Evolutionary conservation across 2,329 filamentous ascomycete species (phyloP).

Genomic region (Fusarium albidum): DNA sequence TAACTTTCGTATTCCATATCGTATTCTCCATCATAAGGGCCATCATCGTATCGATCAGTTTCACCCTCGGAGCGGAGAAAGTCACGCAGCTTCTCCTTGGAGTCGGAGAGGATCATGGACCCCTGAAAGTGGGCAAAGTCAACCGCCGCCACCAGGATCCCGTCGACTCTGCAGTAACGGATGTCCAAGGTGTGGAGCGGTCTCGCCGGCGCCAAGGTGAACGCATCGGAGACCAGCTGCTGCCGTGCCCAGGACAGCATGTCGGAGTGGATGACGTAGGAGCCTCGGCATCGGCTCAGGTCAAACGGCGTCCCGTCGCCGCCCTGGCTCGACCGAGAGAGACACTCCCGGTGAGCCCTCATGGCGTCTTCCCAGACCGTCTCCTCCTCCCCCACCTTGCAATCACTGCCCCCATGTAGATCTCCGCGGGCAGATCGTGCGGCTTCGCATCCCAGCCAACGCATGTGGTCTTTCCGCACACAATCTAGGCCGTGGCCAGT

Average conservation of each 20-base stretch:
- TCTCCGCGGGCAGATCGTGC: not conserved
- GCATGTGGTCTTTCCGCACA: not conserved
- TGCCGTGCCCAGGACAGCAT: not conserved
- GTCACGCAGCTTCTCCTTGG: not conserved
- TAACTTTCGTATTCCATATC: not conserved
- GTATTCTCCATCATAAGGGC: not conserved
- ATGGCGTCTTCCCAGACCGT: not conserved
- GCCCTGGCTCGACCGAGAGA: not conserved
- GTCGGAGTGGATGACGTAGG: not conserved
- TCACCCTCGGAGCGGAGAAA: not conserved
- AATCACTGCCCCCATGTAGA: not conserved
- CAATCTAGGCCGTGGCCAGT: not conserved
- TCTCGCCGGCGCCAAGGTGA: not conserved
- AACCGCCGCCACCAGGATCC: not conserved
- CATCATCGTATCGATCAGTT: not conserved
- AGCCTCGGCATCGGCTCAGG: not conserved
- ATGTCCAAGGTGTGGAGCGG: not conserved
- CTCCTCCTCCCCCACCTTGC: not conserved
- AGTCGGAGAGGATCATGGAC: conserved; percentile 1
- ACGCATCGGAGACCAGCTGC: not conserved
- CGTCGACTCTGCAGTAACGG: not conserved
- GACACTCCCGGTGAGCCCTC: not conserved
- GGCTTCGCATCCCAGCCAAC: not conserved
- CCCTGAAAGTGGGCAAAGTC: not conserved
- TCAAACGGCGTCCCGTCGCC: not conserved